Conservation (phyloP, 345 rosid genomes). For the Brassica juncea region DNA sequence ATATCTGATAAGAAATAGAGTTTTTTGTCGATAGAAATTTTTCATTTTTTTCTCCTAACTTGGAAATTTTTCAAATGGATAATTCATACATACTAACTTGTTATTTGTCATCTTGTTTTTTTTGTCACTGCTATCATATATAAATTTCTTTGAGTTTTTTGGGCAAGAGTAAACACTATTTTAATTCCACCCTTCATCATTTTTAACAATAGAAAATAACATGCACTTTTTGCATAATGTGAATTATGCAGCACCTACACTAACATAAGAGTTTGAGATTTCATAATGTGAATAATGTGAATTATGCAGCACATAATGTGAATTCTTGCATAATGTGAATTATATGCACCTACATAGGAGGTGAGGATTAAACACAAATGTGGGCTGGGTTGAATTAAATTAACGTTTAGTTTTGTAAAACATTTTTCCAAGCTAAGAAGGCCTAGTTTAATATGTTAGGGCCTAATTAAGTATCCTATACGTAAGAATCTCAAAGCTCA, state of each 20-base stretch:
- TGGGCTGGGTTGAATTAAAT: slow-evolving; percentile 5
- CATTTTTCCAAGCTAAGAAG: not conserved
- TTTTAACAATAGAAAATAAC: too few species aligned
- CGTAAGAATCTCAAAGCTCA: too few species aligned
- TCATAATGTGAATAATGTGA: not conserved
- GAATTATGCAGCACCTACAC: not conserved
- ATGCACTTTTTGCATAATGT: too few species aligned
- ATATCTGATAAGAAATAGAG: too few species aligned
- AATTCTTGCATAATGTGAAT: too few species aligned
- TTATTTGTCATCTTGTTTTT: not conserved
- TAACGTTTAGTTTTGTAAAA: not conserved
- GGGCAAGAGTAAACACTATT: not conserved
- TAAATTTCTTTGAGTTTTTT: not conserved
- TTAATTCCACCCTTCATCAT: not conserved
- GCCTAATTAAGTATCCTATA: too few species aligned
- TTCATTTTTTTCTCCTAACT: not conserved
- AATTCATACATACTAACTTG: slow-evolving; percentile 7
- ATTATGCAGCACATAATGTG: too few species aligned
- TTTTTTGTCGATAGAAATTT: too few species aligned
- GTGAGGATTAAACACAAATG: not conserved
- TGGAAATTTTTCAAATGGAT: not conserved
- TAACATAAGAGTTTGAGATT: not conserved
- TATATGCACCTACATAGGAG: not conserved
- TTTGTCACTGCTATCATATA: not conserved
- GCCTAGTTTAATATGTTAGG: not conserved